A percentile compares a stretch with the other conserved stretches of the same genome.
phyloP scores from a whole-genome alignment of 73 alveolate genomes.

The Durusdinium trenchii region DNA sequence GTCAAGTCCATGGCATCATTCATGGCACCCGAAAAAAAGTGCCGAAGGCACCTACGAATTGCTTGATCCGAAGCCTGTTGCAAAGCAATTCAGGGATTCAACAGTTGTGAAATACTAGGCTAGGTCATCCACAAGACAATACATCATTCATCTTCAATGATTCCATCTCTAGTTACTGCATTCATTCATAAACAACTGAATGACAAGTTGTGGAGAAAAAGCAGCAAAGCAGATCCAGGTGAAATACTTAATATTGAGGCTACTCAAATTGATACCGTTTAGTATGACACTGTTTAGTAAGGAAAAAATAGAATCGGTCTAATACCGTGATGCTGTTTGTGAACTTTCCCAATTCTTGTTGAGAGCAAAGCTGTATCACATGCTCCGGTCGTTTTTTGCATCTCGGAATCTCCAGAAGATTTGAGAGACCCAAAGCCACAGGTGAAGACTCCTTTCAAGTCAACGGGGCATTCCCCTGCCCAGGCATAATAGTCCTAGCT shows the following conservation, averaged over 20 bases:
- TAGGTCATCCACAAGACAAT: background rate
- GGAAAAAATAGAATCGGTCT: too few species aligned
- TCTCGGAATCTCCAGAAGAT: background rate
- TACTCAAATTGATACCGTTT: too few species aligned
- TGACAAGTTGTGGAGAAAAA: background rate
- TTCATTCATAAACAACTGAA: background rate
- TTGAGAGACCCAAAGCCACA: background rate
- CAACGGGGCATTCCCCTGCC: too few species aligned
- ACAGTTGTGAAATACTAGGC: too few species aligned
- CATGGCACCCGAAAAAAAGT: background rate
- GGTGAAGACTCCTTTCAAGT: background rate
- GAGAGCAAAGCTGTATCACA: background rate
- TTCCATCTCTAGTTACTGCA: background rate
- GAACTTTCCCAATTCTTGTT: too few species aligned
- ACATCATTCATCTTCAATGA: too few species aligned
- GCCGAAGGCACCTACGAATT: background rate
- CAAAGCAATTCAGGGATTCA: too few species aligned
- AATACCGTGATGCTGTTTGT: too few species aligned
- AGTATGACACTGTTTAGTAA: too few species aligned
- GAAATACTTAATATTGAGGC: too few species aligned
- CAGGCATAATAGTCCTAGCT: background rate
- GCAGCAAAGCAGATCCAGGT: background rate
- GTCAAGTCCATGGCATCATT: background rate
- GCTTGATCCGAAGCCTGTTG: background rate
- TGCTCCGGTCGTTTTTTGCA: background rate